Percentiles rank a stretch among this genome's conserved stretches.
phyloP scores from a whole-genome alignment of 2,329 filamentous ascomycete species.

The Shiraia sp. region DNA sequence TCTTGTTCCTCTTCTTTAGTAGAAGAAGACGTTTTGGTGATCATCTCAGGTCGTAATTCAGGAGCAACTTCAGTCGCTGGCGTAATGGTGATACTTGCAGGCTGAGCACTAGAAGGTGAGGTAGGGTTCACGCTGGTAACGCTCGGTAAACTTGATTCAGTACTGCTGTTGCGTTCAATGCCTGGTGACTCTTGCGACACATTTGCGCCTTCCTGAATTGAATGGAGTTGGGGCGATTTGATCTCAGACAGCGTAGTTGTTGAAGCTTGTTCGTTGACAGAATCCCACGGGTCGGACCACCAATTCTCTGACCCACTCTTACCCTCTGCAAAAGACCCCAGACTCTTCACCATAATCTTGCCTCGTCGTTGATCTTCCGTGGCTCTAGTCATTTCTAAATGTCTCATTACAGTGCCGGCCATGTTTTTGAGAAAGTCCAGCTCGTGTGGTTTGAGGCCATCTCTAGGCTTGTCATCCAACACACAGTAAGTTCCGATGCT shows the following conservation, averaged over 20 bases:
- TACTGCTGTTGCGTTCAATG: slow-evolving; percentile 21
- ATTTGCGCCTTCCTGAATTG: slow-evolving; percentile 18
- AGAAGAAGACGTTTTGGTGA: slow-evolving; percentile 26
- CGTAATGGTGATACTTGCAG: slow-evolving; percentile 23
- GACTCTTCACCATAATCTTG: slow-evolving; percentile 56
- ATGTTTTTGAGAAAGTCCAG: slow-evolving; percentile 61
- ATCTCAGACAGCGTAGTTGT: slow-evolving; percentile 15
- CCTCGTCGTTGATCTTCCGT: slow-evolving; percentile 58
- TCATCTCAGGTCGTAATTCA: slow-evolving; percentile 20
- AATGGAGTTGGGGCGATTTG: slow-evolving; percentile 20
- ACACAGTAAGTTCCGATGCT: slow-evolving; percentile 65
- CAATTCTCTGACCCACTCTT: slow-evolving; percentile 41
- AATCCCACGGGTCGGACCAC: slow-evolving; percentile 38
- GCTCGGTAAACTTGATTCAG: slow-evolving; percentile 23
- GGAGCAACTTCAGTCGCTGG: slow-evolving; percentile 26
- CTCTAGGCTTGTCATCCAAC: slow-evolving; percentile 60
- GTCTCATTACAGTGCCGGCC: slow-evolving; percentile 60
- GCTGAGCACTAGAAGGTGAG: slow-evolving; percentile 20
- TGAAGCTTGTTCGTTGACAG: slow-evolving; percentile 12
- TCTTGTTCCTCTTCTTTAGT: slow-evolving; percentile 24
- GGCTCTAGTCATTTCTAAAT: slow-evolving; percentile 61
- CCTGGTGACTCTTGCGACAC: slow-evolving; percentile 16
- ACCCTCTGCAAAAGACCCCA: slow-evolving; percentile 44
- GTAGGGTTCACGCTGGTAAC: slow-evolving; percentile 18
- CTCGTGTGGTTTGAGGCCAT: slow-evolving; percentile 55